phyloP scores from a whole-genome alignment of 306 rosid species.

The Lathyrus tuberosus region DNA sequence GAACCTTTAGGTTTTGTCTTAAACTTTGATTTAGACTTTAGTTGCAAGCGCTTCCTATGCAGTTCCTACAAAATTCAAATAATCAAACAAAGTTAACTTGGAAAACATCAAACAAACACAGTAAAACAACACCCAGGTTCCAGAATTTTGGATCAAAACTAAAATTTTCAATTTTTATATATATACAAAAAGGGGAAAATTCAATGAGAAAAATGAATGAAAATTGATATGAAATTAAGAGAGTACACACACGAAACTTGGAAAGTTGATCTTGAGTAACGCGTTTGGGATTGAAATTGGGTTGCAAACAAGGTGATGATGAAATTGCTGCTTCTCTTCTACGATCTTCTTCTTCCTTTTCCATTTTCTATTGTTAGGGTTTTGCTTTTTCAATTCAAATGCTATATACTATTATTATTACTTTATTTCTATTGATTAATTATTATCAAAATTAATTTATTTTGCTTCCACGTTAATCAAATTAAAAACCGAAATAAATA shows the following conservation, averaged over 20 bases:
- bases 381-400: neutral
- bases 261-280: slow-evolving; percentile 56
- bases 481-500: no score
- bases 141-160: slow-evolving; percentile 3
- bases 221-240: neutral
- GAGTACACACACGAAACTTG: slow-evolving; percentile 54
- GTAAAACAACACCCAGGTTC: slow-evolving; percentile 20
- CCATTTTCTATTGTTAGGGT: slow-evolving; percentile 21
- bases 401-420: no score
- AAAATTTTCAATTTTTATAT: neutral
- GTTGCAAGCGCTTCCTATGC: slow-evolving; percentile 68
- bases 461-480: no score
- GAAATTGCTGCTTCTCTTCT: slow-evolving; percentile 72
- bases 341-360: slow-evolving; percentile 55
- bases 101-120: slow-evolving; percentile 2
- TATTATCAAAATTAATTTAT: no score
- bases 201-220: neutral
- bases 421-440: no score
- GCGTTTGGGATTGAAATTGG: slow-evolving; percentile 62
- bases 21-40: slow-evolving; percentile 65
- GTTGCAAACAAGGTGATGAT: slow-evolving; percentile 52
- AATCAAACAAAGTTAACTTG: neutral
- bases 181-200: neutral
- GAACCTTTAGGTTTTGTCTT: slow-evolving; percentile 59
- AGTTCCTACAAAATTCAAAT: slow-evolving; percentile 55